Percentiles rank a stretch among this genome's conserved stretches.
Conservation (phyloP, 345 rosid species). For the Mangifera indica region DNA sequence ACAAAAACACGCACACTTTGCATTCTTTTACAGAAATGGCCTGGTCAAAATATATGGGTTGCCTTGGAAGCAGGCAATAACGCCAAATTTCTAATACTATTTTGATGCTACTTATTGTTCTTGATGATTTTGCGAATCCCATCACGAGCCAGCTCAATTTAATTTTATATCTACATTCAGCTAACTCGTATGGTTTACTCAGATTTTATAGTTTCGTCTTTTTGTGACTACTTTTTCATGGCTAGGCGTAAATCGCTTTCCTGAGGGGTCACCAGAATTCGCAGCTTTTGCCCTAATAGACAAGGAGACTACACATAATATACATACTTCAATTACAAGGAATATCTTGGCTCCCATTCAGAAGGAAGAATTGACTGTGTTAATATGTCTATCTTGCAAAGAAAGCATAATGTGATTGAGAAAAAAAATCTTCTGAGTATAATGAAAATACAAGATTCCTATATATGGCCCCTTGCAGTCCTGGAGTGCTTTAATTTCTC, state of each 20-base stretch:
- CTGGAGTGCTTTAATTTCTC: not conserved
- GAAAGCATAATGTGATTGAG: no score
- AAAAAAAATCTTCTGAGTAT: no score
- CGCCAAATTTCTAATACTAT: not conserved
- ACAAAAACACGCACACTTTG: no score
- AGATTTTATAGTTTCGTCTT: not conserved
- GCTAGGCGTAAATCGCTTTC: not conserved
- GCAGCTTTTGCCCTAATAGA: not conserved
- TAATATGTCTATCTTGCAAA: no score
- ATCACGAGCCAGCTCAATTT: not conserved
- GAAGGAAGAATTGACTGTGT: no score
- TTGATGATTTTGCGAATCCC: not conserved
- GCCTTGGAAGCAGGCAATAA: not conserved
- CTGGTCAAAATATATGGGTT: not conserved
- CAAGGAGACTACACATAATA: no score
- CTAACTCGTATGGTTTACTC: not conserved
- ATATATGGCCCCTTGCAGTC: not conserved
- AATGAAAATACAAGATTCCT: not conserved
- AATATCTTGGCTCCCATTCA: no score
- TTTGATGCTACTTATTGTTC: constrained; percentile 2
- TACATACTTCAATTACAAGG: no score
- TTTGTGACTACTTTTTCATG: not conserved
- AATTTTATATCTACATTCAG: not conserved
- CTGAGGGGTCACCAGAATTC: not conserved
- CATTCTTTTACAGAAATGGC: not conserved